phyloP scores from a whole-genome alignment of 257 asterid genomes.

The Solanum chaucha region DNA sequence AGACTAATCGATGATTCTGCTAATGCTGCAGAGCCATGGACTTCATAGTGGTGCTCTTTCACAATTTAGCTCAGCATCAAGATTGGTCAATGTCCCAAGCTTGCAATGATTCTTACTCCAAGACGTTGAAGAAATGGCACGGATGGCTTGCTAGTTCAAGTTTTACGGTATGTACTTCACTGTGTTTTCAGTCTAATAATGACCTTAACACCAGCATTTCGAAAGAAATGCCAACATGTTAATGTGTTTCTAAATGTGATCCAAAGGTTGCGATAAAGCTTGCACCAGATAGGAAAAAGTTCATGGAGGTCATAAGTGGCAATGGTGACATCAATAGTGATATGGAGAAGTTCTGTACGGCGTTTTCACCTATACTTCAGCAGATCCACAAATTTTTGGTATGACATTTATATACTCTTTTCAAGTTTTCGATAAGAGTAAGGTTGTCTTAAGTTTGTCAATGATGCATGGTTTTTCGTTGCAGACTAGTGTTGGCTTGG shows the following conservation, averaged over 20 bases:
- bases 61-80: constrained; percentile 43
- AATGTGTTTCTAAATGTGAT: not conserved
- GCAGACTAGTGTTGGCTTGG: constrained; percentile 55
- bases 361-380: constrained; percentile 44
- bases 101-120: constrained; percentile 59
- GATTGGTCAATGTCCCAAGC: constrained; percentile 76
- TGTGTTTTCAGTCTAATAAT: not conserved
- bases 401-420: not conserved
- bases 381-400: constrained; percentile 68
- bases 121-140: constrained; percentile 82
- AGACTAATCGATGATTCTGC: not conserved
- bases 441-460: not conserved
- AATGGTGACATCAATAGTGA: constrained; percentile 30
- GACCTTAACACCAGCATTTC: not conserved
- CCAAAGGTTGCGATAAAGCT: constrained; percentile 58
- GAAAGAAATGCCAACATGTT: not conserved
- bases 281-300: constrained; percentile 69
- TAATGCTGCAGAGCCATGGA: constrained; percentile 63
- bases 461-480: not conserved
- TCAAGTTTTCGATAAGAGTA: not conserved
- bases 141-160: constrained; percentile 88
- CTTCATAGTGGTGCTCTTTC: constrained; percentile 69
- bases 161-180: constrained; percentile 35
- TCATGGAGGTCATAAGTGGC: constrained; percentile 58
- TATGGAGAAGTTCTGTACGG: constrained; percentile 41